These are phyloP conservation scores for Metroxylon sagu DNA, from an alignment of 176 grass and related monocot genomes.

Conservation along the genomic window DNA sequence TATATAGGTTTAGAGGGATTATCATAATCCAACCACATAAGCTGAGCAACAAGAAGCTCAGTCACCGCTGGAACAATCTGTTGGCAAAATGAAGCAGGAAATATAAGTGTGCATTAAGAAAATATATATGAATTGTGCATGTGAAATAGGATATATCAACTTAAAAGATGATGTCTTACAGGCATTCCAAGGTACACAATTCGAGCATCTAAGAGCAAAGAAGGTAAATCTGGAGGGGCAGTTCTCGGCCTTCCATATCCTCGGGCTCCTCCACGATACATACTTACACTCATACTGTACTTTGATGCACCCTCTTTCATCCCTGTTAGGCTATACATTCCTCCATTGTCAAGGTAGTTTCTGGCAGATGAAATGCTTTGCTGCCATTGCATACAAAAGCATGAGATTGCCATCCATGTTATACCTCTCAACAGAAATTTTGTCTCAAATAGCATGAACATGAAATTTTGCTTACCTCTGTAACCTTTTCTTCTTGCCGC, in stretches of 20 bases:
- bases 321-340: constrained; percentile 58
- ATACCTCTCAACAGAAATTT: constrained; percentile 1
- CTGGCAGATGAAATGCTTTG: constrained; percentile 58
- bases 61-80: constrained; percentile 56
- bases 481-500: constrained; percentile 47
- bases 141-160: no score
- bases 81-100: no score
- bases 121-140: no score
- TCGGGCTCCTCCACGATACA: constrained; percentile 45
- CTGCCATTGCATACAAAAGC: constrained; percentile 28
- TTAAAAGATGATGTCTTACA: constrained; percentile 32
- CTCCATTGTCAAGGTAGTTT: constrained; percentile 60
- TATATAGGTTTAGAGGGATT: constrained; percentile 82
- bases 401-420: constrained; percentile 1
- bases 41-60: constrained; percentile 81
- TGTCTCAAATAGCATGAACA: background rate
- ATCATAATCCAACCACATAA: constrained; percentile 75
- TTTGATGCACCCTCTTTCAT: constrained; percentile 43
- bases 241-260: constrained; percentile 58
- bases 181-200: constrained; percentile 87
- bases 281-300: constrained; percentile 49
- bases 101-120: no score
- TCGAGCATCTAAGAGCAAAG: constrained; percentile 65
- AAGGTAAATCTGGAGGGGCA: constrained; percentile 81
- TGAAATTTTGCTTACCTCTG: constrained; percentile 31